Base-by-base conservation (phyloP, 1,139 yeast genomes). In the Candida freyschussii region DNA sequence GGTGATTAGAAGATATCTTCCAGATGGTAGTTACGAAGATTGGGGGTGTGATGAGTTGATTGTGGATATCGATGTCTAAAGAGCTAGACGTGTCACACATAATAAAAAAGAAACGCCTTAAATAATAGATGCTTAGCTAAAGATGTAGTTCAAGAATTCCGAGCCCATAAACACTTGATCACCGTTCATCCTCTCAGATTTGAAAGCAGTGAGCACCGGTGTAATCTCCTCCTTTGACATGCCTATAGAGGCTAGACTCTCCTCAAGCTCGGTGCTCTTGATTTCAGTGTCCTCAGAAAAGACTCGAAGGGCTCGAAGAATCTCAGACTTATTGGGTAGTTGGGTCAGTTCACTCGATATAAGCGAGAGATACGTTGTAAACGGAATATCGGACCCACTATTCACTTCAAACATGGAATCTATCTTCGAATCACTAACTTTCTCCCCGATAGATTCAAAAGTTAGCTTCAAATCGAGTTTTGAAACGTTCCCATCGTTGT, bases 41-140 rank as follows among this genome's bases (percentile, higher is more conserved):
- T 91, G 98, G 98, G 95, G 96, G 30, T 93, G 96, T 55, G 97
- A 91, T 60, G 99, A 91, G 64, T 73, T 91, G 55, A 87, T 91
- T 56, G 85, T 87, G 41, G 97, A 91, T 58, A 81, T 45, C 19
- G 52, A 46, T 37, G 50, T 50, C 29, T 49, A 36, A 31, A 12
- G 7, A 26, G 10, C 12, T 18, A 15, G 17, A 17, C 13, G 21
- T 25, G 24, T 23, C 13, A n/a, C 17, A 13, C n/a, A 14, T 18
- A 10, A 17, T 24, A 11, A 31, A 30, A 33, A 24, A 28, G 12
- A 30, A 33, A 28, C 23, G 10, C 10, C 15, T 20, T 15, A 13
- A 23, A 10, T 14, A 15, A 20, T 14, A 9, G 8, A 13, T 4
- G 8, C 14, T 41, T 43, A 48, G 20, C 55, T 57, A 6, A 61